These are phyloP conservation scores for Plasmodium gonderi DNA, from an alignment of 169 alveolate genomes.

Conservation along the genomic window DNA sequence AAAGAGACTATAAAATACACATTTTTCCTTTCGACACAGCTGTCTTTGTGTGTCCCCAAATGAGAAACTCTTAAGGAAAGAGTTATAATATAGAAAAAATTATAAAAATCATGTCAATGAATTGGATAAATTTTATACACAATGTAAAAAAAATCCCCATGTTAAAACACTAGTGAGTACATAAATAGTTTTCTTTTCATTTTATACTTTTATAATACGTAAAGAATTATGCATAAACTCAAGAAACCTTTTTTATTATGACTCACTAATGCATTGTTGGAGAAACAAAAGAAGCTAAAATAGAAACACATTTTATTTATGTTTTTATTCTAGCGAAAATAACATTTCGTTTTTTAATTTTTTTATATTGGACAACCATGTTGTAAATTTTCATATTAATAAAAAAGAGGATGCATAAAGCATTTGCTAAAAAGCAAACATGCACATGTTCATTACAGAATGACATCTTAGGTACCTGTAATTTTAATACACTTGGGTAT, in stretches of 20 bases:
- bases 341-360: not conserved
- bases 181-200: not conserved
- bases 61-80: not conserved
- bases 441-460: constrained; percentile 13
- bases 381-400: not conserved
- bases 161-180: not conserved
- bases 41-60: not conserved
- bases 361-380: not conserved
- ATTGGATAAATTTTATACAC: not conserved
- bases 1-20: not conserved
- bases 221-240: not conserved
- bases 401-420: not conserved
- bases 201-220: not conserved
- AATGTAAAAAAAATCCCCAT: not conserved
- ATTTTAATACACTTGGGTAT: not conserved
- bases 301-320: not conserved
- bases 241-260: not conserved
- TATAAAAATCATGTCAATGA: not conserved
- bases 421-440: constrained; percentile 3
- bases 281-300: not conserved
- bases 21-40: not conserved
- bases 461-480: not conserved
- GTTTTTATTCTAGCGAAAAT: not conserved
- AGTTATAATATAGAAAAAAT: not conserved
- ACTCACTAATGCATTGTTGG: not conserved